phyloP scores from a whole-genome alignment of 768 basidiomycete species.

The Candolleomyces aberdarensis region DNA sequence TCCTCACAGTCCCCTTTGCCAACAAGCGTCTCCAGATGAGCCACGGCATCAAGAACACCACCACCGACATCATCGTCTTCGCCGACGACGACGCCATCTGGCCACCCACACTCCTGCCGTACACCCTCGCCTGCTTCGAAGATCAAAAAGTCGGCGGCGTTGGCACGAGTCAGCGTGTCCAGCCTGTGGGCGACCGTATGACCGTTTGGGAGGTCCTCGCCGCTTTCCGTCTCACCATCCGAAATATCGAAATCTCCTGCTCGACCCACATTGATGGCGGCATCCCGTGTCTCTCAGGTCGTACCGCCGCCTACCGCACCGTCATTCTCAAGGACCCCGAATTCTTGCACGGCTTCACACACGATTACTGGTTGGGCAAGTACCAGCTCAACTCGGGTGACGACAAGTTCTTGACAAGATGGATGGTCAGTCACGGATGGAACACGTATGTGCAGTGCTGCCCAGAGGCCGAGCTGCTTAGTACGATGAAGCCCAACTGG shows the following conservation, averaged over 20 bases:
- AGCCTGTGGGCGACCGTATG: constrained; percentile 72
- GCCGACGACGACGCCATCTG: constrained; percentile 96
- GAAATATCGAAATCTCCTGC: constrained; percentile 89
- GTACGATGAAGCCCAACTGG: constrained; percentile 98
- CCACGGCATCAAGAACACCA: constrained; percentile 87
- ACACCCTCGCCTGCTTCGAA: constrained; percentile 88
- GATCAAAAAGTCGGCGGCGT: constrained; percentile 93
- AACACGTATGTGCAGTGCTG: constrained; percentile 90
- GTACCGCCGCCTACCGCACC: constrained; percentile 91
- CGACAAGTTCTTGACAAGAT: constrained; percentile 91
- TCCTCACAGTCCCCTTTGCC: constrained; percentile 87
- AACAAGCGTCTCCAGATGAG: constrained; percentile 95
- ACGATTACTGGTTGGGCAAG: constrained; percentile 91
- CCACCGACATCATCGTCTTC: constrained; percentile 92
- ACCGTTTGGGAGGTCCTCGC: constrained; percentile 96
- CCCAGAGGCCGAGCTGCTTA: constrained; percentile 80
- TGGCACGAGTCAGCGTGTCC: constrained; percentile 87
- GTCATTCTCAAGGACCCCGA: constrained; percentile 94
- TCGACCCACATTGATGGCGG: constrained; percentile 94
- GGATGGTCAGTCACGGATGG: constrained; percentile 98
- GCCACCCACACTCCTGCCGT: constrained; percentile 88
- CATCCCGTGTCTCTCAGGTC: constrained; percentile 85
- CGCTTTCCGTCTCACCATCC: constrained; percentile 87
- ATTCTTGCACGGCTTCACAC: constrained; percentile 89
- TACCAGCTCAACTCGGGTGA: constrained; percentile 94